Evolutionary conservation across 2,329 filamentous ascomycete genomes (phyloP).

Genomic region (Fusarium tuaranense): DNA sequence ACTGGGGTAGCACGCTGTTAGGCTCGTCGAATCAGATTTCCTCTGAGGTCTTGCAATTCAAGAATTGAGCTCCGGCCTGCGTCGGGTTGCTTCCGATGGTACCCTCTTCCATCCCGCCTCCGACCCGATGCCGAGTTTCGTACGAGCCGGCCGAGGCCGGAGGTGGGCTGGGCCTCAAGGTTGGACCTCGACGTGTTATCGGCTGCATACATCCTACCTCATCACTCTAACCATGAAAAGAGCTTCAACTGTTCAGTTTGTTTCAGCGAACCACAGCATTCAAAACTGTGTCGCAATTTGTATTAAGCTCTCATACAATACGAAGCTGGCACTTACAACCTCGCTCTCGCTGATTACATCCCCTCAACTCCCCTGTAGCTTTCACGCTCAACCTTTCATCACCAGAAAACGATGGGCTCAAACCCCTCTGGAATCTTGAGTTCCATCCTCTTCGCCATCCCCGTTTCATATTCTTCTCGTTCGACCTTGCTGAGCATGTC

Average conservation of each 20-base stretch:
- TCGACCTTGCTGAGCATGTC: slow-evolving; percentile 15
- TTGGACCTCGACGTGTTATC: background rate
- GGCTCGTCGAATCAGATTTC: background rate
- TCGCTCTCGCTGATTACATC: background rate
- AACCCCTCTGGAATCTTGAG: slow-evolving; percentile 39
- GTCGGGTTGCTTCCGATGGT: slow-evolving; percentile 19
- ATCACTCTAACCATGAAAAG: background rate
- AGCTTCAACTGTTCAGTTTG: background rate
- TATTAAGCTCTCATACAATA: background rate
- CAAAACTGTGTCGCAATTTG: background rate
- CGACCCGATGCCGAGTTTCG: background rate
- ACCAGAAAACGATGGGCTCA: slow-evolving; percentile 46
- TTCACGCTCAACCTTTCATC: background rate
- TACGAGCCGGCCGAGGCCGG: slow-evolving; percentile 12
- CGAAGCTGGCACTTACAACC: background rate
- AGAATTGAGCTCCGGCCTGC: background rate
- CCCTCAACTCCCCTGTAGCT: background rate
- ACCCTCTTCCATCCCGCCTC: slow-evolving; percentile 5
- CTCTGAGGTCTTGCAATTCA: background rate
- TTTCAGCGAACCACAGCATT: background rate
- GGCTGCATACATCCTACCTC: background rate
- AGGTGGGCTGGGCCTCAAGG: background rate
- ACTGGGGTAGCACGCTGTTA: background rate
- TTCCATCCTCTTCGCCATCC: background rate
- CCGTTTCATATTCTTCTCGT: background rate